phyloP scores from a whole-genome alignment of 2,329 filamentous ascomycete species.

The Ceratocystis ficicola region DNA sequence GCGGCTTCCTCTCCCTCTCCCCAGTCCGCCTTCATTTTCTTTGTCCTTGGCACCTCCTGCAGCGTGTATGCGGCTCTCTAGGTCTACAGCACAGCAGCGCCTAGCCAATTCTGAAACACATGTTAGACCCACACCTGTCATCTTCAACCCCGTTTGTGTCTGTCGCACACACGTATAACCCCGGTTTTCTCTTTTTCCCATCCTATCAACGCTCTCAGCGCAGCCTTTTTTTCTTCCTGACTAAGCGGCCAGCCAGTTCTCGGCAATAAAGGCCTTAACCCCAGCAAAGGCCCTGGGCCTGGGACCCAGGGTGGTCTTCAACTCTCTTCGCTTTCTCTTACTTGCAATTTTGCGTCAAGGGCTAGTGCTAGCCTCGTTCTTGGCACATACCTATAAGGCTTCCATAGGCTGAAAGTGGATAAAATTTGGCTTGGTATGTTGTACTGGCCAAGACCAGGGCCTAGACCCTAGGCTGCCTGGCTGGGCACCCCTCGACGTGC shows the following conservation, averaged over 20 bases:
- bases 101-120: conserved; percentile 6
- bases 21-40: not conserved
- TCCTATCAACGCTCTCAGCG: not conserved
- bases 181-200: not conserved
- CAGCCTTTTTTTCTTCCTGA: not conserved
- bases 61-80: not conserved
- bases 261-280: not conserved
- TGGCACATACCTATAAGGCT: not conserved
- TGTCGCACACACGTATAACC: not conserved
- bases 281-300: not conserved
- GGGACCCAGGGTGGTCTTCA: not conserved
- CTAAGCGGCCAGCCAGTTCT: not conserved
- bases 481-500: not conserved
- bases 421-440: not conserved
- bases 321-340: not conserved
- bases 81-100: conserved; percentile 3
- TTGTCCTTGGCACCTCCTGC: not conserved
- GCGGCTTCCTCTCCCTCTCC: not conserved
- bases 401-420: not conserved
- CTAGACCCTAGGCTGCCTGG: not conserved
- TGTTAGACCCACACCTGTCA: conserved; percentile 6
- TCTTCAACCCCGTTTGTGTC: not conserved
- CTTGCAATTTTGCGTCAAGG: not conserved
- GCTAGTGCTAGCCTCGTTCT: not conserved
- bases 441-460: not conserved